Evolutionary conservation across 192 early-diverging fungal species (phyloP).

Genomic region (Funneliformis geosporum): DNA sequence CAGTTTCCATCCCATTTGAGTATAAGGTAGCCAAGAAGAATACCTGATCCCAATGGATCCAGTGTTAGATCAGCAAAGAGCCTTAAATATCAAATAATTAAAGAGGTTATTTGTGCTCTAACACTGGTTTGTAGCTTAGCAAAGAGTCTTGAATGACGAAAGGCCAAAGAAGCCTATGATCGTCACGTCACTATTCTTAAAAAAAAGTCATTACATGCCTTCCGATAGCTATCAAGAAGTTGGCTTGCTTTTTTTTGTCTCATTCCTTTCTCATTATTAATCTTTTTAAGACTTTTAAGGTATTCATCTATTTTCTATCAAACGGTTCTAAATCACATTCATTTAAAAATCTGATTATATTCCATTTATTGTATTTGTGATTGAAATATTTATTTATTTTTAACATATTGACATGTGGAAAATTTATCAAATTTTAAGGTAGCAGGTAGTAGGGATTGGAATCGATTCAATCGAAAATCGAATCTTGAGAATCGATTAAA

Average conservation of each 20-base stretch:
- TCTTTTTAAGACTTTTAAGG: slow-evolving; percentile 27
- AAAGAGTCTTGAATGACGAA: slow-evolving; percentile 28
- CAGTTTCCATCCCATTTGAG: slow-evolving; percentile 21
- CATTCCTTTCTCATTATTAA: slow-evolving; percentile 24
- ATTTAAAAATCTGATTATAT: slow-evolving; percentile 13
- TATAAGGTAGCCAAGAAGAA: neutral
- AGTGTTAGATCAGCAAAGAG: slow-evolving; percentile 15
- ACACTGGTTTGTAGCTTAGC: slow-evolving; percentile 23
- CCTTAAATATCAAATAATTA: slow-evolving; percentile 20
- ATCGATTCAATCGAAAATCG: no score
- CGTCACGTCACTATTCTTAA: slow-evolving; percentile 17
- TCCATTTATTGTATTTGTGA: slow-evolving; percentile 12
- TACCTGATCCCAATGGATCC: slow-evolving; percentile 16
- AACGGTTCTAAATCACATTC: slow-evolving; percentile 14
- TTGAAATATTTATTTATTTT: slow-evolving; percentile 26
- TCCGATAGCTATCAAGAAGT: slow-evolving; percentile 22
- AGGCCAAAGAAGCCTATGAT: slow-evolving; percentile 16
- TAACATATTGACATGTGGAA: no score
- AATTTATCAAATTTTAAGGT: no score
- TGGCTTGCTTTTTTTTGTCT: slow-evolving; percentile 29
- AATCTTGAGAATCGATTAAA: no score
- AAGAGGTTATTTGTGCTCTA: slow-evolving; percentile 19
- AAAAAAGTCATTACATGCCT: slow-evolving; percentile 31
- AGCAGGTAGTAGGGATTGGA: no score
- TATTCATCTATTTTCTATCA: slow-evolving; percentile 25